Evolutionary conservation across 306 rosid genomes (phyloP).

Genomic region (Malus sylvestris): DNA sequence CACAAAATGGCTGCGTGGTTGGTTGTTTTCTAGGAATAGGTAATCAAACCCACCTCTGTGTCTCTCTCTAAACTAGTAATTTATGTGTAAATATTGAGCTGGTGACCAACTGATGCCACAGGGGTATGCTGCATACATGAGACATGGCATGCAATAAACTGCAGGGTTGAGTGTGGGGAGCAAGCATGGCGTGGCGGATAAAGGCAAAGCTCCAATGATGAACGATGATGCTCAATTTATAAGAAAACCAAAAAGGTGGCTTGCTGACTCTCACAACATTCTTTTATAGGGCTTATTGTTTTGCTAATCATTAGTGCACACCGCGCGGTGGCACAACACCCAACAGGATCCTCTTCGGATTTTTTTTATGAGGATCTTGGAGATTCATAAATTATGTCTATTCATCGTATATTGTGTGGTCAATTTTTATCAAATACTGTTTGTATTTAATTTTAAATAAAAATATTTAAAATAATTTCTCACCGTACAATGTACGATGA

Average conservation of each 20-base stretch:
- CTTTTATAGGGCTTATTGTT: background rate
- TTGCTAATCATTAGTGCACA: background rate
- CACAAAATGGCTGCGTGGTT: constrained; percentile 10
- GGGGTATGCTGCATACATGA: constrained; percentile 3
- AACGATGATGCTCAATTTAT: background rate
- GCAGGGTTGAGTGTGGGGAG: constrained; percentile 5
- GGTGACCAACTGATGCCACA: constrained; percentile 28
- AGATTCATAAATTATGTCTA: fast-evolving
- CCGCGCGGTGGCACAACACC: background rate
- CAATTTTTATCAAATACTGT: too few species aligned
- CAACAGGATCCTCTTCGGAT: background rate
- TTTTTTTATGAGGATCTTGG: fast-evolving
- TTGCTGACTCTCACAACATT: constrained; percentile 1
- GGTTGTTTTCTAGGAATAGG: constrained; percentile 13
- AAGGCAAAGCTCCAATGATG: background rate
- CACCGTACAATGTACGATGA: fast-evolving
- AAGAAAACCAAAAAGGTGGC: background rate
- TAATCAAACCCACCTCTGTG: constrained; percentile 21
- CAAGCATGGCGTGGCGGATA: background rate
- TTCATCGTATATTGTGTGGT: fast-evolving
- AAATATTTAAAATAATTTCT: too few species aligned
- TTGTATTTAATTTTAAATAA: too few species aligned
- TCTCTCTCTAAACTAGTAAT: background rate
- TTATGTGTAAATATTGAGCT: background rate
- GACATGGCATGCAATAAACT: constrained; percentile 5